Percentiles rank a stretch among this genome's conserved stretches.
These are phyloP conservation scores for Zelopaecilomyces penicillatus DNA, from an alignment of 2,329 filamentous ascomycete species.

Conservation along the genomic window DNA sequence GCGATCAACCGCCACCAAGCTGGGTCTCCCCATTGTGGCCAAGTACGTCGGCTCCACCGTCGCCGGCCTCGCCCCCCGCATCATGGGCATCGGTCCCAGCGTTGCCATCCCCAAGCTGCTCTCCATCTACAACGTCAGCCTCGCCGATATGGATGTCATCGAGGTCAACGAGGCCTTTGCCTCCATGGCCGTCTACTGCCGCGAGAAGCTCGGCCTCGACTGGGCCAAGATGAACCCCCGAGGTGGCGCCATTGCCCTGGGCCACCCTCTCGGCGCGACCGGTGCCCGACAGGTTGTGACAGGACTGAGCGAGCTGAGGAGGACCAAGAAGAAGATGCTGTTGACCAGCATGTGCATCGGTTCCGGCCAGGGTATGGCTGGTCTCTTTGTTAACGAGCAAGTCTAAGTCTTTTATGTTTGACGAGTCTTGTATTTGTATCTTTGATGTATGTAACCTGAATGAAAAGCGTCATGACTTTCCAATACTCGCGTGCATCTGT, in stretches of 20 bases:
- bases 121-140: conserved; percentile 63
- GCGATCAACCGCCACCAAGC: conserved; percentile 75
- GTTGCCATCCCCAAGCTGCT: conserved; percentile 76
- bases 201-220: conserved; percentile 62
- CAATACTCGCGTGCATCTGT: no score
- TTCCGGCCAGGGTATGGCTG: conserved; percentile 62
- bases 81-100: conserved; percentile 91
- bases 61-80: conserved; percentile 79
- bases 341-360: conserved; percentile 86
- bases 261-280: conserved; percentile 73
- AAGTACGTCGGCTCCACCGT: conserved; percentile 93
- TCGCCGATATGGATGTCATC: conserved; percentile 79
- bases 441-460: no score
- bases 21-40: conserved; percentile 84
- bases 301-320: conserved; percentile 73
- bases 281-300: conserved; percentile 80
- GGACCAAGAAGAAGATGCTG: conserved; percentile 82
- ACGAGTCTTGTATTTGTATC: no score
- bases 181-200: conserved; percentile 94
- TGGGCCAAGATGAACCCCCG: conserved; percentile 71
- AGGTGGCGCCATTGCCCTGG: conserved; percentile 75
- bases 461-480: no score
- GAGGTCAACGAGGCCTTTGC: conserved; percentile 98
- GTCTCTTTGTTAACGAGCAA: conserved; percentile 39
- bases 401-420: neutral